Conservation (phyloP, 2,329 filamentous ascomycete species). For the Phaeosphaeria sp. region DNA sequence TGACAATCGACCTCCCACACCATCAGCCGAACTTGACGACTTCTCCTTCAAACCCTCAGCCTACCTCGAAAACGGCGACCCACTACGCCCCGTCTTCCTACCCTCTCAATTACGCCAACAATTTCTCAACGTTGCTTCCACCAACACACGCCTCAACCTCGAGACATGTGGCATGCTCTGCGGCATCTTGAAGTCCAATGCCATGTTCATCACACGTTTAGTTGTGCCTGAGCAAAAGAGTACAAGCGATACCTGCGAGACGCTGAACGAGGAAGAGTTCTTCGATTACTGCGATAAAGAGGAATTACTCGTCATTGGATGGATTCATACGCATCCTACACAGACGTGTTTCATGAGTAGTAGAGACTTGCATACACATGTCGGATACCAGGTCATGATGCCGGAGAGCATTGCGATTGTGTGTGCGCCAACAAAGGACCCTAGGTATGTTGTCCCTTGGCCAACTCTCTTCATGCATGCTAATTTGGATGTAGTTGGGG, state of each 20-base stretch:
- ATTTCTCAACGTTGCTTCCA: conserved; percentile 75
- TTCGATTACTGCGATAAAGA: conserved; percentile 89
- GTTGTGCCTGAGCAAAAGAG: conserved; percentile 90
- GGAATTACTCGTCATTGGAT: conserved; percentile 85
- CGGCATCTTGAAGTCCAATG: conserved; percentile 89
- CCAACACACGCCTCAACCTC: conserved; percentile 81
- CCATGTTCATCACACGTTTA: conserved; percentile 86
- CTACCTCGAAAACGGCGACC: conserved; percentile 86
- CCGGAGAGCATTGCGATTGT: conserved; percentile 97
- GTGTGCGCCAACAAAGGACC: conserved; percentile 81
- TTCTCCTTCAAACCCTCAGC: conserved; percentile 85
- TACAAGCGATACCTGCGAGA: conserved; percentile 94
- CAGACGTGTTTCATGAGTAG: conserved; percentile 99
- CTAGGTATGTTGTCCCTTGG: conserved; percentile 66
- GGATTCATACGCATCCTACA: conserved; percentile 97
- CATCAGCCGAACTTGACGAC: conserved; percentile 59
- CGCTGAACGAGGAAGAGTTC: conserved; percentile 80
- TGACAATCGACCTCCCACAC: conserved; percentile 37
- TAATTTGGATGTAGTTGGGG: conserved; percentile 71
- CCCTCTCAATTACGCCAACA: conserved; percentile 74
- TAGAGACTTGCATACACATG: conserved; percentile 90
- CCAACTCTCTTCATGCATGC: neutral
- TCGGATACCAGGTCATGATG: conserved; percentile 94
- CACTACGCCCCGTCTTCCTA: conserved; percentile 86
- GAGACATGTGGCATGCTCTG: conserved; percentile 97